Evolutionary conservation across 2,329 filamentous ascomycete species (phyloP).

Genomic region (Botryotinia globosa): DNA sequence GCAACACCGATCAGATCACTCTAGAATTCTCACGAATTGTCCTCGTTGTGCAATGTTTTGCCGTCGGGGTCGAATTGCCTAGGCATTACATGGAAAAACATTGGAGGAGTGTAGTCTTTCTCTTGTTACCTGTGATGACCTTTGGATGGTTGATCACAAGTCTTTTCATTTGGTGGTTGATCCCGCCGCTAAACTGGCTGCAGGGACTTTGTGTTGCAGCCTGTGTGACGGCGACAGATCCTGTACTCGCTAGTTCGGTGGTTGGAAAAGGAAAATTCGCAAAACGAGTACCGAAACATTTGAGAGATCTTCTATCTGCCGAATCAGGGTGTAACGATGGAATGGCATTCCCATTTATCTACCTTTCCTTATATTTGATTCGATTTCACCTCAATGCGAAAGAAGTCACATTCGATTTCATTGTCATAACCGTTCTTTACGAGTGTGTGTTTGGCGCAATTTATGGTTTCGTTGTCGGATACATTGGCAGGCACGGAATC

Average conservation of each 20-base stretch:
- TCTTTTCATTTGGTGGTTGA: conserved; percentile 91
- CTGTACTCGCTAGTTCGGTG: conserved; percentile 93
- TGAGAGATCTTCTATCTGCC: conserved; percentile 89
- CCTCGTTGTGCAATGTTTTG: conserved; percentile 88
- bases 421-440: conserved; percentile 86
- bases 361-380: conserved; percentile 86
- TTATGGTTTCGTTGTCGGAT: conserved; percentile 84
- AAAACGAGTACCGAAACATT: conserved; percentile 93
- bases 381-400: conserved; percentile 68
- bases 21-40: conserved; percentile 88
- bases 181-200: conserved; percentile 76
- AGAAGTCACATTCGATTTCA: conserved; percentile 78
- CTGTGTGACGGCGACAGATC: conserved; percentile 95
- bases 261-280: conserved; percentile 99
- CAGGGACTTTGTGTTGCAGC: conserved; percentile 84
- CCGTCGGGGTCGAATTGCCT: conserved; percentile 84
- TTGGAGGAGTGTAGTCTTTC: conserved; percentile 85
- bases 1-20: conserved; percentile 80
- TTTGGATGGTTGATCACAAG: conserved; percentile 93
- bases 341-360: conserved; percentile 98
- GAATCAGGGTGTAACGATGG: conserved; percentile 99
- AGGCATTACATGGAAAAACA: conserved; percentile 97
- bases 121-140: conserved; percentile 95
- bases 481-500: conserved; percentile 86
- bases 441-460: conserved; percentile 92